A percentile compares a stretch with the other conserved stretches of the same genome.
Conservation (phyloP, 1,284 basidiomycete genomes). For the Thelephora terrestris region DNA sequence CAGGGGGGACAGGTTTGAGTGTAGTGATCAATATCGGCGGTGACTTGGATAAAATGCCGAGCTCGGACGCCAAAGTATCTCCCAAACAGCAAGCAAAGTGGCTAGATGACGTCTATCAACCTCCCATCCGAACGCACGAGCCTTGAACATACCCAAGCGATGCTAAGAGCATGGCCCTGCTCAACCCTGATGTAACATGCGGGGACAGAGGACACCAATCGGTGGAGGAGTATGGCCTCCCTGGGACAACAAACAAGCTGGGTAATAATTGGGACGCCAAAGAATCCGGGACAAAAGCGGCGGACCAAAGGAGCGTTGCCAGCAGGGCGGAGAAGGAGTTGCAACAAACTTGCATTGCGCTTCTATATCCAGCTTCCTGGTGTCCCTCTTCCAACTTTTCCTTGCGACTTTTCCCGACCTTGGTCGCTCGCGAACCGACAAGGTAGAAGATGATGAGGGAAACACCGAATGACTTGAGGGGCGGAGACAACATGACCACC, state of each 20-base stretch:
- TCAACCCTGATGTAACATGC: conserved; percentile 34
- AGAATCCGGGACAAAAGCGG: conserved; percentile 36
- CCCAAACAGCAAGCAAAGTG: conserved; percentile 80
- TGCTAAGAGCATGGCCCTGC: conserved; percentile 50
- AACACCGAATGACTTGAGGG: conserved; percentile 57
- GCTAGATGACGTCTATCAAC: conserved; percentile 25
- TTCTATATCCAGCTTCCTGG: conserved; percentile 60
- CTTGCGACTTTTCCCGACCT: conserved; percentile 67
- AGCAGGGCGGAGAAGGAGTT: conserved; percentile 68
- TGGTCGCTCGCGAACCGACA: conserved; percentile 75
- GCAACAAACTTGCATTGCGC: conserved; percentile 71
- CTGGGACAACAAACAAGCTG: conserved; percentile 7
- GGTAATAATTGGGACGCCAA: conserved; percentile 15
- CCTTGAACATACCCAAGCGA: conserved; percentile 54
- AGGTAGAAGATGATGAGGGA: conserved; percentile 79
- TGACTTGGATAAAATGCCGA: conserved; percentile 70
- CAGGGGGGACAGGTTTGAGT: conserved; percentile 64
- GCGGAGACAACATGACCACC: conserved; percentile 50
- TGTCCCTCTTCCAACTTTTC: conserved; percentile 67
- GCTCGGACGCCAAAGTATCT: conserved; percentile 73
- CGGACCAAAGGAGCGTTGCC: conserved; percentile 58
- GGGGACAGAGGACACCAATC: conserved; percentile 46
- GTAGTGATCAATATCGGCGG: conserved; percentile 73
- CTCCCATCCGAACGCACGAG: background rate
- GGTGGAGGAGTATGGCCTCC: conserved; percentile 19